Base-by-base conservation (phyloP, 2,329 filamentous ascomycete species). In the Pseudogymnoascus sp. region DNA sequence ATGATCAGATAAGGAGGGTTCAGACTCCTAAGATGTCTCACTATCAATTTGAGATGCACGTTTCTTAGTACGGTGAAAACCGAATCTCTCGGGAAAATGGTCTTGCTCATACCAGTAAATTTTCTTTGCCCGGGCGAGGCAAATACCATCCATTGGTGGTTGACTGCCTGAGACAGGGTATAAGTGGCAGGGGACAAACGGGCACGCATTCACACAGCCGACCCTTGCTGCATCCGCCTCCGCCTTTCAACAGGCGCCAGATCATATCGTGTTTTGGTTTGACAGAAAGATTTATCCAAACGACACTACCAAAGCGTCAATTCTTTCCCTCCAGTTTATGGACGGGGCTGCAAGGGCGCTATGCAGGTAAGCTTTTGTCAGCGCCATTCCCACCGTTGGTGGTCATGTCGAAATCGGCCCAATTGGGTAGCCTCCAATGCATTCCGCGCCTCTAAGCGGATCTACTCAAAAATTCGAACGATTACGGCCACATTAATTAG, bases 231-330 rank as follows among this genome's bases (percentile, higher is more conserved):
- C 50, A 56, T 56, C 50, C 50, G 29, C 50, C 50, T 56, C 50
- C 50, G 50, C 50, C 50, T 56, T 56, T 56, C 50, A 56, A 56
- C 50, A 56, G 50, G 50, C 50, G 50, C 50, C 50, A 56, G 50
- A 56, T 56, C 50, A 56, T 56, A 56, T 56, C 29, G 29, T 56
- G 50, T 56, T 56, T 56, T 29, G 50, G 50, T 33, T 56, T 56
- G 29, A 56, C 50, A 56, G 46, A 35, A 56, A 56, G 33, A 56
- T 56, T 56, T 56, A 56, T 56, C 50, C 29, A 56, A 56, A 33
- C 29, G 29, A 53, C 46, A 53, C n/a, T 33, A 19, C 17, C 10
- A 21, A 7, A 56, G 13, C n/a, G 10, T 56, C 50, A 56, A 21
- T 10, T 21, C 10, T 21, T 29, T 56, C 10, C 19, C 50, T 56